Conservation (phyloP, 305 asterid genomes). For the Coffea humblotiana region DNA sequence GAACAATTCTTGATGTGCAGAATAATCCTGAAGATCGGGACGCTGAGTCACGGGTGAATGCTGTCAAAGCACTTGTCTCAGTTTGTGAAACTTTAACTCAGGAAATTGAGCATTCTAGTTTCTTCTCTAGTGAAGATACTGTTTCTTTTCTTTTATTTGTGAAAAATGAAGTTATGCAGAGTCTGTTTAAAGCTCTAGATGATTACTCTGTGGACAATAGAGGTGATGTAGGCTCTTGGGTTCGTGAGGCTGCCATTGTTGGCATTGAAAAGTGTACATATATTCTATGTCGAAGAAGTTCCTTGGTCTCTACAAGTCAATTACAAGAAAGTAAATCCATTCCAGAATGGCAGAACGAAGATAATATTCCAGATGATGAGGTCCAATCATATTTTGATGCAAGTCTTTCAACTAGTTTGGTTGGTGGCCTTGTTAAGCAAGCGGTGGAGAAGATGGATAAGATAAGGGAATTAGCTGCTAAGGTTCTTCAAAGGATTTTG, state of each 20-base stretch:
- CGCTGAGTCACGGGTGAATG: constrained; percentile 93
- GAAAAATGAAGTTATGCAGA: constrained; percentile 73
- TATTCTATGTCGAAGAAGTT: constrained; percentile 67
- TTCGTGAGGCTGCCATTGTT: constrained; percentile 94
- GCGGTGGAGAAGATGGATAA: constrained; percentile 98
- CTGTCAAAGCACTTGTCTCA: constrained; percentile 82
- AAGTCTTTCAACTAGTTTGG: constrained; percentile 57
- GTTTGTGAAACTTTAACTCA: constrained; percentile 72
- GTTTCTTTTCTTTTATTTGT: constrained; percentile 51
- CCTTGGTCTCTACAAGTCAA: constrained; percentile 28
- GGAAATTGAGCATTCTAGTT: constrained; percentile 39
- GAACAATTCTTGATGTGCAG: constrained; percentile 41
- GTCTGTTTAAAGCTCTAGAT: constrained; percentile 80
- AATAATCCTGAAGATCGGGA: constrained; percentile 86
- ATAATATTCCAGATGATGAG: constrained; percentile 28
- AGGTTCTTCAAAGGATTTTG: constrained; percentile 69
- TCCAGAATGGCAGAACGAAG: constrained; percentile 33
- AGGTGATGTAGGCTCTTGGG: constrained; percentile 99
- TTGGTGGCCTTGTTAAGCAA: constrained; percentile 79
- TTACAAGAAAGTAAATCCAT: constrained; percentile 30
- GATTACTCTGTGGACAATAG: constrained; percentile 96
- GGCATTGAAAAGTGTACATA: constrained; percentile 92
- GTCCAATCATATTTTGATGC: constrained; percentile 49
- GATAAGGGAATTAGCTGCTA: constrained; percentile 83
- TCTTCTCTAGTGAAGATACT: constrained; percentile 53